Base-by-base conservation (phyloP, 768 basidiomycete species). In the Serendipita sp. region DNA sequence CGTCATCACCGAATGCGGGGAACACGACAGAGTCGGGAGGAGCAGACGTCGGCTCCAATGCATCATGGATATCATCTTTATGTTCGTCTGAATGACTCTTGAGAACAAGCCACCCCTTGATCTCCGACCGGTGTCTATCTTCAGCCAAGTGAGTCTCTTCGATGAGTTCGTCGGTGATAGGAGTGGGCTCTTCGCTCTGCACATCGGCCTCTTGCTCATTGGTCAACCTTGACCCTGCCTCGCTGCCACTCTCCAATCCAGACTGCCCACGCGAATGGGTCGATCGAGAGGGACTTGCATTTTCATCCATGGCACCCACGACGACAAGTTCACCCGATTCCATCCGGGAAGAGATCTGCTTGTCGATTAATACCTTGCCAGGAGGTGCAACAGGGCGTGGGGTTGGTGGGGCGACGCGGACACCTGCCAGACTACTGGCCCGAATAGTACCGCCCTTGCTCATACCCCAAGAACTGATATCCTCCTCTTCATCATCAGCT, bases 401-500 rank as follows among this genome's bases (percentile, higher is more conserved):
- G 55, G 63, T 64, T 65, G 70, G 63, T 62, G 5, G 31, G 63
- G n/a, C 66, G 70, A 62, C 73, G 75, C 60, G 68, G 36, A 27
- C 63, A 62, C 33, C 2, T 66, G 62, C 16, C 60, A 64, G 34
- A 46, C 50, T 34, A 48, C 44, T 40, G 71, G 85, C 84, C 53
- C 87, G 86, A 62, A 94, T 91, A 0, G 91, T 93, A 31, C 84
- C 87, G 23, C 83, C 86, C 67, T 84, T 86, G 33, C 78, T 77
- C 71, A 86, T 86, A 4, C 36, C 33, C 83, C 85, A 87, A 4
- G 27, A 31, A 23, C 74, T 78, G 63, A 81, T 81, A 55, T 81
- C 81, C 62, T 88, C 87, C 63, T 77, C 77, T 71, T 94, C 92
- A 69, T 95, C 94, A 67, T 95, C 93, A 2, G 87, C 89, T 33